These are phyloP conservation scores for Lasiodiplodia sp. DNA, from an alignment of 2,329 filamentous ascomycete genomes.

Conservation along the genomic window DNA sequence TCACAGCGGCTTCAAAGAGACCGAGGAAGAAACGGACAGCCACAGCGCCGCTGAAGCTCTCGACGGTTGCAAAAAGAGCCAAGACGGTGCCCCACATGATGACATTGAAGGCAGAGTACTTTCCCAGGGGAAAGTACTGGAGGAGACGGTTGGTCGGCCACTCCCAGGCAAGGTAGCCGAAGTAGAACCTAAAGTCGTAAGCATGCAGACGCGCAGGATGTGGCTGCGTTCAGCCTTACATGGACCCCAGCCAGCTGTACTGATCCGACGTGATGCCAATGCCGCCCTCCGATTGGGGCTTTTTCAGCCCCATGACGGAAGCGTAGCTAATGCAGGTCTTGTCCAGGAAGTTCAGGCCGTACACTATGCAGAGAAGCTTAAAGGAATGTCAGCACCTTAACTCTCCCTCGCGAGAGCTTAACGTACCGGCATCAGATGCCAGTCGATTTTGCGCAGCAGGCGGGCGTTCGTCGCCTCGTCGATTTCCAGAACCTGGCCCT, in stretches of 20 bases:
- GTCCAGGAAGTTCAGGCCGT: conserved; percentile 68
- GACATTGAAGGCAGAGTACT: conserved; percentile 70
- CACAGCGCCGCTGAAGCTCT: conserved; percentile 67
- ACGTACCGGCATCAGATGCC: conserved; percentile 64
- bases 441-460: conserved; percentile 68
- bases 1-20: conserved; percentile 72
- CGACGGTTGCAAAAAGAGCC: conserved; percentile 68
- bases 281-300: conserved; percentile 46
- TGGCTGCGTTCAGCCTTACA: conserved; percentile 35
- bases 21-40: conserved; percentile 73
- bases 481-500: conserved; percentile 61
- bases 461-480: conserved; percentile 65
- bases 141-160: conserved; percentile 71
- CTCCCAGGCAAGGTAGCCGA: conserved; percentile 66
- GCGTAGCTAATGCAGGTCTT: conserved; percentile 65
- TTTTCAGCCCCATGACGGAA: conserved; percentile 58
- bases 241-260: conserved; percentile 59
- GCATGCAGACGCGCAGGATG: background rate
- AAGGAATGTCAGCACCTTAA: conserved; percentile 6
- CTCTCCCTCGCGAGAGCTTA: background rate
- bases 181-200: conserved; percentile 51
- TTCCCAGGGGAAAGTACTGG: conserved; percentile 69
- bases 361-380: conserved; percentile 46
- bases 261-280: conserved; percentile 57
- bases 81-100: conserved; percentile 69